Base-by-base conservation (phyloP, 495 filamentous ascomycete genomes). In the Oleoguttula mirabilis region DNA sequence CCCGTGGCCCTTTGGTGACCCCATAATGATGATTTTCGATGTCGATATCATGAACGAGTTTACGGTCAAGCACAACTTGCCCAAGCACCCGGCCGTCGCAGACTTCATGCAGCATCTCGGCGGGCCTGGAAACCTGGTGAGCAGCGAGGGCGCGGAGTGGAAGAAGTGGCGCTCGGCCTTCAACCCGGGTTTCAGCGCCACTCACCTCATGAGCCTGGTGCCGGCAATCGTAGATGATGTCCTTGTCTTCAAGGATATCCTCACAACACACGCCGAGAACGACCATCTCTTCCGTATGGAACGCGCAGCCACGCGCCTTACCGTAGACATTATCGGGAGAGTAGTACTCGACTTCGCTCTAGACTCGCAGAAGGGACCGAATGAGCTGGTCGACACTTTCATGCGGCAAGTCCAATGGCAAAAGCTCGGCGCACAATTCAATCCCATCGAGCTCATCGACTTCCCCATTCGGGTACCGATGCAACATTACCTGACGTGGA, bases 181-280 rank as follows among this genome's bases (percentile, higher is more conserved):
- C 52, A 72, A 65, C 48, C 65, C 66, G 3, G 69, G 67, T 5
- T 72, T 73, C 51, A 53, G 49, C 11, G 43, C 47, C 1, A 58
- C 50, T 23, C 58, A 70, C 45, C 48, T 72, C 4, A 52, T 65
- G 33, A 56, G 50, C 3, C 47, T 69, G 17, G 55, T 66, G 0
- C 61, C 65, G 5, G 32, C 48, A 14, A 64, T 72, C 34, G 39
- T 69, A 4, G 62, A 70, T 10, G 62, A 69, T 38, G 47, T 50
- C 1, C 21, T 44, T 7, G 49, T 63, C 7, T 70, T 67, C 36
- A 41, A 23, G 11, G 49, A 63, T 1, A 50, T 47, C 11, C 52
- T 71, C 10, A 28, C 43, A 34, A 40, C 53, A 32, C 47, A 51
- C 19, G 63, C 59, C 2, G 20, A 37, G 21, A 50, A 48, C 10